Base-by-base conservation (phyloP, 306 rosid genomes). In the Trifolium pratense region DNA sequence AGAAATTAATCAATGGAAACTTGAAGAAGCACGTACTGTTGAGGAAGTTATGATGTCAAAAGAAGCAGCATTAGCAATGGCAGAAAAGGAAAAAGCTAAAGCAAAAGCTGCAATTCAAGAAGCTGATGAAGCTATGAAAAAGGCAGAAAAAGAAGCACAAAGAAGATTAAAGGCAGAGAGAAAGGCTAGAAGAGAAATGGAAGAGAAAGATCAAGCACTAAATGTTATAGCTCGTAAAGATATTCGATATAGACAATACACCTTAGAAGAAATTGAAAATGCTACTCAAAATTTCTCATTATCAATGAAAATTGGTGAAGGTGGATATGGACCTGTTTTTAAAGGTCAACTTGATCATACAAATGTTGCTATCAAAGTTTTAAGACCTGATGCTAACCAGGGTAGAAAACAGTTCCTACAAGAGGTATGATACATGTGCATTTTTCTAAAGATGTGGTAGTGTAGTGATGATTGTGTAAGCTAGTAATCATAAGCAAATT, bases 281-380 rank as follows among this genome's bases (percentile, higher is more conserved):
- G 94, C 92, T 42, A 94, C 98, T 20, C 66, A 86, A n/a, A 82
- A 79, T 26, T 91, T 91, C 82, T 69, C 85, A 37, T 78, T 29
- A 9, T 62, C 87, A 5, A 56, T 83, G 83, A 89, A 87, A 83
- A 78, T 94, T 52, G 98, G 97, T 64, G 95, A 91, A 88, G 98
- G 98, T 79, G 98, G 98, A 66, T 94, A 88, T 75, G 98, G 98
- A 77, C 98, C 98, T 17, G 98, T 91, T 43, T 94, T 82, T 79
- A 92, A 78, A 85, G 98, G 97, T 55, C 79, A 72, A 56, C 90
- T 94, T 68, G 96, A 88, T 73, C 98, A 91, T 83, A 94, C 98
- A 3, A 75, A 79, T 0, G 98, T 91, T 58, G 98, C 98, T 23
- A 91, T 94, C 83, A 93, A 93, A 79, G 81, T 93, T 49, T 80